A percentile compares a stretch with the other conserved stretches of the same genome.
phyloP scores from a whole-genome alignment of 139 green algal species.

The Tetradesmus obliquus region DNA sequence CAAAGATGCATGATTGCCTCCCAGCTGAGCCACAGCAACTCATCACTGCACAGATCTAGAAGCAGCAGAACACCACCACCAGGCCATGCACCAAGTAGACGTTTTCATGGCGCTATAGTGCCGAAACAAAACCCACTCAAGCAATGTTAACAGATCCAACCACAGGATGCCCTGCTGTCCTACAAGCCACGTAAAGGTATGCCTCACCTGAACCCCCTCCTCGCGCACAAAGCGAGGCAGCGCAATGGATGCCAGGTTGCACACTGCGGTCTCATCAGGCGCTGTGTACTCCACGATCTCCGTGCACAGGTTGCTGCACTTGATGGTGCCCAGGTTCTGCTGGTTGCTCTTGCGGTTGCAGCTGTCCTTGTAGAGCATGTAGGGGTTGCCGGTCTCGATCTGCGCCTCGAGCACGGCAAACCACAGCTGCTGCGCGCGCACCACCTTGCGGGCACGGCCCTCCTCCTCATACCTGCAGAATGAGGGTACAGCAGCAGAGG shows the following conservation, averaged over 20 bases:
- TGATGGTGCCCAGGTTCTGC: slow-evolving; percentile 95
- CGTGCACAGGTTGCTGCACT: slow-evolving; percentile 99
- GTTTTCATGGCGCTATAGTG: no score
- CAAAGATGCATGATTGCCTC: neutral
- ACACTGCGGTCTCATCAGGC: slow-evolving; percentile 98
- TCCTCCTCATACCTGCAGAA: slow-evolving; percentile 77
- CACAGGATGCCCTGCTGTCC: no score
- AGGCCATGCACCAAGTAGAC: no score
- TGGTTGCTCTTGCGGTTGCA: slow-evolving; percentile 99
- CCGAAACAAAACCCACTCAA: no score
- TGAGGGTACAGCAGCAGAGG: slow-evolving; percentile 27
- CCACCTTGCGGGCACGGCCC: slow-evolving; percentile 77
- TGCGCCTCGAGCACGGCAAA: slow-evolving; percentile 98
- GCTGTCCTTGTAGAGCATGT: slow-evolving; percentile 99
- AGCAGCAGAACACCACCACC: no score
- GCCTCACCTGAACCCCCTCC: slow-evolving; percentile 32
- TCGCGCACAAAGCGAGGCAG: slow-evolving; percentile 87
- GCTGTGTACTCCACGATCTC: slow-evolving; percentile 98
- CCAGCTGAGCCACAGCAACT: neutral
- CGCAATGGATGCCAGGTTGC: slow-evolving; percentile 99
- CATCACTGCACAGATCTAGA: no score
- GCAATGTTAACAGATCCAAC: no score
- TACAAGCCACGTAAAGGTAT: no score
- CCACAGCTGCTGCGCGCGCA: slow-evolving; percentile 98
- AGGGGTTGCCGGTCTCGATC: slow-evolving; percentile 99